Evolutionary conservation across 345 rosid genomes (phyloP).

Genomic region (Citrus reticulata): DNA sequence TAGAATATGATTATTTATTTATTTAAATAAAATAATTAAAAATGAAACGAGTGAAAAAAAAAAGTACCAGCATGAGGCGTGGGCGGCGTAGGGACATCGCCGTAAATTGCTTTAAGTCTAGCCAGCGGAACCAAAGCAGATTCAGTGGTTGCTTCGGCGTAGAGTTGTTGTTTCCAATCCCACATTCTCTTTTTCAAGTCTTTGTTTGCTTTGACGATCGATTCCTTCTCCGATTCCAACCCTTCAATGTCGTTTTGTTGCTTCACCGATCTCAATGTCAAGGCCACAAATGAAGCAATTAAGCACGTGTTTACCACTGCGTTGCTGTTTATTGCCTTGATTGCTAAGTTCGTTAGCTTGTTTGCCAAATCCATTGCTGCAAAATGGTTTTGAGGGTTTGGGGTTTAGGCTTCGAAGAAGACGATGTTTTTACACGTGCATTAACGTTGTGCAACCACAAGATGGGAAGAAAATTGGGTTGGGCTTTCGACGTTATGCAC

Average conservation of each 20-base stretch:
- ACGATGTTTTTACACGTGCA: no score
- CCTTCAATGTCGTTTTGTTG: constrained; percentile 63
- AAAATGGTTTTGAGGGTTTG: no score
- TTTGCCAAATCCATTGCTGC: constrained; percentile 31
- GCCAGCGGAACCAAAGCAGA: constrained; percentile 62
- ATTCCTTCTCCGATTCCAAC: constrained; percentile 52
- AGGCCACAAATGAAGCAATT: constrained; percentile 42
- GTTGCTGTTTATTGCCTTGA: constrained; percentile 54
- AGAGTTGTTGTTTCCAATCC: constrained; percentile 93
- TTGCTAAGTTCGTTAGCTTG: constrained; percentile 33
- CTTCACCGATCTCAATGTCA: constrained; percentile 53
- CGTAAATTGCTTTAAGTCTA: constrained; percentile 67
- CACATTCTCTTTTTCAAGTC: constrained; percentile 57
- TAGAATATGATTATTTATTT: no score
- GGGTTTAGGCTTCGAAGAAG: no score
- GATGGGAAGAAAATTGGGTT: no score
- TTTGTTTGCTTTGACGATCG: constrained; percentile 53
- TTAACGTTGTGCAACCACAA: no score
- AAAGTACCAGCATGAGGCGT: constrained; percentile 34
- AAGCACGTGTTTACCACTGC: constrained; percentile 54
- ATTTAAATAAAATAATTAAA: no score
- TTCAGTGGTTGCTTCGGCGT: constrained; percentile 56
- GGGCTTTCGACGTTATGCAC: no score
- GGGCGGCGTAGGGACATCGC: constrained; percentile 33
- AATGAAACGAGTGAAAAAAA: neutral